These are phyloP conservation scores for Sporisorium scitamineum DNA, from an alignment of 1,284 basidiomycete species.

Conservation along the genomic window DNA sequence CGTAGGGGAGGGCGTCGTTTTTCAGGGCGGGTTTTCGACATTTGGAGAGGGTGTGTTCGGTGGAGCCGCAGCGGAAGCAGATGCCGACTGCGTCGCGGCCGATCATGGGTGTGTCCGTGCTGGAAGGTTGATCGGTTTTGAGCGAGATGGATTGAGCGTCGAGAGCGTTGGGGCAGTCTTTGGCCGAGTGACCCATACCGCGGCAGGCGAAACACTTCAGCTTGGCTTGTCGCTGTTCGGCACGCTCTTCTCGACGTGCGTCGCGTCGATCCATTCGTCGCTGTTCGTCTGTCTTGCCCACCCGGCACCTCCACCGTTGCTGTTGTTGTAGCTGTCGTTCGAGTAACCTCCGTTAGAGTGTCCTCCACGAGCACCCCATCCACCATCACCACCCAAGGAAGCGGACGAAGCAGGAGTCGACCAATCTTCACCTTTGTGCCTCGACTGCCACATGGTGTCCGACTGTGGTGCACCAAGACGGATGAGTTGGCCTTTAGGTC, in stretches of 20 bases:
- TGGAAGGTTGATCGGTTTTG: conserved; percentile 14
- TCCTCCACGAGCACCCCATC: conserved; percentile 39
- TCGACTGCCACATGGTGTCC: conserved; percentile 41
- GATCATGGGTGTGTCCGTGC: conserved; percentile 53
- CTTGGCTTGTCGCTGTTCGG: conserved; percentile 74
- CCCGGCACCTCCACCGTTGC: background rate
- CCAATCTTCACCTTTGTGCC: conserved; percentile 36
- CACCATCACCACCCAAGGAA: conserved; percentile 25
- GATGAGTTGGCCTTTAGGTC: conserved; percentile 51
- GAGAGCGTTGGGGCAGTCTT: conserved; percentile 76
- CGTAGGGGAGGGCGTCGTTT: conserved; percentile 77
- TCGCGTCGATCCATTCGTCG: conserved; percentile 66
- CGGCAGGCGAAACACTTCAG: conserved; percentile 90
- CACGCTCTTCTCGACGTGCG: conserved; percentile 78
- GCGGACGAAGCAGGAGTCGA: conserved; percentile 13
- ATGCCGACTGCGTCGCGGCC: conserved; percentile 67
- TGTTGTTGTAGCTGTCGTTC: conserved; percentile 3
- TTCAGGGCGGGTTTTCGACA: conserved; percentile 78
- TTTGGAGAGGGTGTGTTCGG: conserved; percentile 79
- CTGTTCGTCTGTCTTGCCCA: conserved; percentile 31
- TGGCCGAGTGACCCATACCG: conserved; percentile 84
- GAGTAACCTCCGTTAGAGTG: conserved; percentile 6
- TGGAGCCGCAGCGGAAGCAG: conserved; percentile 81
- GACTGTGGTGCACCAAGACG: conserved; percentile 46
- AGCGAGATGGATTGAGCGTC: conserved; percentile 46